Base-by-base conservation (phyloP, 2,329 filamentous ascomycete genomes). In the Penicillium decumbens region DNA sequence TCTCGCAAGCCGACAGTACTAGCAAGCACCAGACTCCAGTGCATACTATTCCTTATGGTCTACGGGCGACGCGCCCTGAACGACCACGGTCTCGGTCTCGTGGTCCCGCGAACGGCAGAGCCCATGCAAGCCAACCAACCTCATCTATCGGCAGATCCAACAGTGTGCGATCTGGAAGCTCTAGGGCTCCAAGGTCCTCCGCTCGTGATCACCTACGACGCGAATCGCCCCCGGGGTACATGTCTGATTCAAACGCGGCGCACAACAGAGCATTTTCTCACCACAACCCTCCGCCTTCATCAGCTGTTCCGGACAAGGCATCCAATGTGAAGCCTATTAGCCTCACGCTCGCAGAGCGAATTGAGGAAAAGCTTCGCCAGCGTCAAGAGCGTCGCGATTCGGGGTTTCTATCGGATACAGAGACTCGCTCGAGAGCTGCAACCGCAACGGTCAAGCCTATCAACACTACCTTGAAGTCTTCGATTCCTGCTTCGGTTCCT, bases 351-450 rank as follows among this genome's bases (percentile, higher is more conserved):
- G 65, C 66, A 5, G 65, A 68, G 43, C 58, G 65, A 29, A 46
- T 67, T n/a, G 66, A 69, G 39, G 65, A 68, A 51, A 70, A 69
- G 39, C 56, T 69, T 13, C 57, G 61, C 24, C 55, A 55, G 28
- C 61, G 65, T 40, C 65, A 65, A 29, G 61, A 66, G 38, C 55
- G 50, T 24, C 59, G 60, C 30, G 63, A 63, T 7, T 43, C 53
- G 27, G 55, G 48, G 6, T 45, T 47, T 25, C 24, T 50, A 7
- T 57, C 50, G 4, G 56, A 58, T 25, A 46, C 54, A 9, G 56
- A 59, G 23, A 33, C 46, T 27, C 51, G 40, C 9, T 15, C 46
- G 15, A 43, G 15, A 1, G n/a, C 43, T 9, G 25, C 41, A 1
- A 23, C 47, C 7, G 30, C 39, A 15, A 37, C 18, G 18, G 39